phyloP scores from a whole-genome alignment of 176 grass and related monocot genomes.

The Themeda triandra region DNA sequence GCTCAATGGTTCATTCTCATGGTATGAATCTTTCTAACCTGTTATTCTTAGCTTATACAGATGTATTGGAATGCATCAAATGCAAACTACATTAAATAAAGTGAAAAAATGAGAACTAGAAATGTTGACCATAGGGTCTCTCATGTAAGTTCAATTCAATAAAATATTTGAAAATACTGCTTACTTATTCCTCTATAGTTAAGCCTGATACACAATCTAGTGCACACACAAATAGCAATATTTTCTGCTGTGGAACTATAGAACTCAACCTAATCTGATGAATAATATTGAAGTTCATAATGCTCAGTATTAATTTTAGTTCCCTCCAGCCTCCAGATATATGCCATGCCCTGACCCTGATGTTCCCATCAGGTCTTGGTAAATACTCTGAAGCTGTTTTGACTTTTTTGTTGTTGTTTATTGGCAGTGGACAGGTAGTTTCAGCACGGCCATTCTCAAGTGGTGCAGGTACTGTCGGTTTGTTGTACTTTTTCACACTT shows the following conservation, averaged over 20 bases:
- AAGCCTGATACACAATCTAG: neutral
- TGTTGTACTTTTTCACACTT: conserved; percentile 22
- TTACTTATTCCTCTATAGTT: neutral
- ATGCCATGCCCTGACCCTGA: neutral
- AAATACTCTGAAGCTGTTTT: conserved; percentile 10
- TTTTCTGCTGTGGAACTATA: neutral
- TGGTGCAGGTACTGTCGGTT: conserved; percentile 47
- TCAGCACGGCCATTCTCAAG: conserved; percentile 62
- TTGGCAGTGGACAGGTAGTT: conserved; percentile 33
- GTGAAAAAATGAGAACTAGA: neutral
- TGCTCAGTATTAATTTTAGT: neutral
- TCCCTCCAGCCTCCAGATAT: no score
- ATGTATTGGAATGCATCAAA: neutral
- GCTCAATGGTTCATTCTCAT: conserved; percentile 42
- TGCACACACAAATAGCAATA: neutral
- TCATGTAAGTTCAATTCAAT: neutral
- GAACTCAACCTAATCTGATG: neutral
- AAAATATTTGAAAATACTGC: neutral
- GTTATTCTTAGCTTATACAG: neutral
- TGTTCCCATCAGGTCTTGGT: neutral
- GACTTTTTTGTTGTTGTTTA: neutral
- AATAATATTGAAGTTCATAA: neutral
- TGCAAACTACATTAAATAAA: neutral
- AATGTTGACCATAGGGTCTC: neutral
- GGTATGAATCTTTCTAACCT: conserved; percentile 36